These are phyloP conservation scores for Talaromyces rugulosus DNA, from an alignment of 2,329 filamentous ascomycete genomes.

Conservation along the genomic window DNA sequence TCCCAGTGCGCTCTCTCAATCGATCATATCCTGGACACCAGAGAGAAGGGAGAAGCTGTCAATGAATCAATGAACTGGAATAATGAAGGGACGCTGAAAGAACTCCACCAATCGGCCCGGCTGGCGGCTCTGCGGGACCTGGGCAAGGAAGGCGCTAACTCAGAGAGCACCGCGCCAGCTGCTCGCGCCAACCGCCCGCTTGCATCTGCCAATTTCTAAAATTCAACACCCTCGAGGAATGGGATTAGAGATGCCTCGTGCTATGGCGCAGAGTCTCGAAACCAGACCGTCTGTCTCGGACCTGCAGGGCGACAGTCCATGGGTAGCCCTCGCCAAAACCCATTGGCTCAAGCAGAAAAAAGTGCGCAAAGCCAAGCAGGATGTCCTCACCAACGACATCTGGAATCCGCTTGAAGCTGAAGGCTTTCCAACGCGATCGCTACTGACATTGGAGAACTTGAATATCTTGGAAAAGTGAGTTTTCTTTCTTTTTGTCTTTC, in stretches of 20 bases:
- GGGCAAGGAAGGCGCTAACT: slow-evolving; percentile 16
- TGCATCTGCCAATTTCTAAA: slow-evolving; percentile 1
- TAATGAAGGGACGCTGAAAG: slow-evolving; percentile 10
- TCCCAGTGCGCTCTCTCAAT: not conserved
- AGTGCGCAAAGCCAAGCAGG: slow-evolving; percentile 70
- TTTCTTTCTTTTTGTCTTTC: not conserved
- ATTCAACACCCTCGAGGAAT: slow-evolving; percentile 20
- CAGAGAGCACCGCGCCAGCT: slow-evolving; percentile 9
- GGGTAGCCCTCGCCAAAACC: slow-evolving; percentile 69
- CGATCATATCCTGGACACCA: not conserved
- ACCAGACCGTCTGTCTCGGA: slow-evolving; percentile 40
- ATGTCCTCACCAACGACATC: slow-evolving; percentile 79
- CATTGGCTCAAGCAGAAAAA: slow-evolving; percentile 75
- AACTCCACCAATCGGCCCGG: slow-evolving; percentile 14
- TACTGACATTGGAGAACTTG: slow-evolving; percentile 81
- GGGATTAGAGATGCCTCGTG: slow-evolving; percentile 39
- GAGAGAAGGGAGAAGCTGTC: not conserved
- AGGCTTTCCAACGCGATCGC: slow-evolving; percentile 69
- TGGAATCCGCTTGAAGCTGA: slow-evolving; percentile 86
- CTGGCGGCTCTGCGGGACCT: slow-evolving; percentile 29
- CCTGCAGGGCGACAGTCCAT: slow-evolving; percentile 41
- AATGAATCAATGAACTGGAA: not conserved
- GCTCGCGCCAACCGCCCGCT: slow-evolving; percentile 7
- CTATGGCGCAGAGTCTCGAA: slow-evolving; percentile 57
- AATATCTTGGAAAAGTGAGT: slow-evolving; percentile 77